Base-by-base conservation (phyloP, 2,329 filamentous ascomycete genomes). In the Colletotrichum musicola region DNA sequence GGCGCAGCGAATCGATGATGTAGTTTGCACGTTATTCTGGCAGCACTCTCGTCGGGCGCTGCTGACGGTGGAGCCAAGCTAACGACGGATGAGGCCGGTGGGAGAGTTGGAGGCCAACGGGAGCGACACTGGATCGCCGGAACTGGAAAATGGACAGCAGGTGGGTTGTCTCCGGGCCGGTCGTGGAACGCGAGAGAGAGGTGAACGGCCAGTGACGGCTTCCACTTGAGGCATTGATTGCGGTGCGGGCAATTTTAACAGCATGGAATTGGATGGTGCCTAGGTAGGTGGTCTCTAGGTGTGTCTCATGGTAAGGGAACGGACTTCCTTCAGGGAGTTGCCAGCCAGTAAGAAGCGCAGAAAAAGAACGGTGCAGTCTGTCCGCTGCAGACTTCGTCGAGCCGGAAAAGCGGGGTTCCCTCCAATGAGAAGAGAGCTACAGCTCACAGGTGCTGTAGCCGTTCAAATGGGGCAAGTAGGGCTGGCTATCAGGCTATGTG, bases 1-100 rank as follows among this genome's bases (percentile, higher is more conserved):
- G 58, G 58, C 58, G 58, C 58, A 61, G 58, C 46, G 44, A 20
- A 25, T 44, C 20, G 20, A 53, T 53, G 58, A 61, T 53, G 58
- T 35, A 18, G 58, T n/a, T 51, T 27, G n/a, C 46, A 49, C 12
- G n/a, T 20, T 49, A 4, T 42, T 14, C 47, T 61, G 16, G 10
- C 16, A 53, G 47, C 35, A 51, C 22, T 25, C 22, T 46, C 20
- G 58, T 44, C 58, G 58, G 58, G 58, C 58, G 58, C 22, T 53
- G 57, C 57, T 60, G 44, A 60, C 25, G 20, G 30, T 7, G 20
- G 22, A 40, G 46, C 22, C 27, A 6, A 46, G 44, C 44, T 38
- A 22, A 18, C 35, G 12, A 58, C 13, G 18, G 9, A 4, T 20
- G 10, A 14, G 38, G 38, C 9, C 38, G 56, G 20, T 25, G 9